Base-by-base conservation (phyloP, 148 eudicot species). In the Limonium bicolor region DNA sequence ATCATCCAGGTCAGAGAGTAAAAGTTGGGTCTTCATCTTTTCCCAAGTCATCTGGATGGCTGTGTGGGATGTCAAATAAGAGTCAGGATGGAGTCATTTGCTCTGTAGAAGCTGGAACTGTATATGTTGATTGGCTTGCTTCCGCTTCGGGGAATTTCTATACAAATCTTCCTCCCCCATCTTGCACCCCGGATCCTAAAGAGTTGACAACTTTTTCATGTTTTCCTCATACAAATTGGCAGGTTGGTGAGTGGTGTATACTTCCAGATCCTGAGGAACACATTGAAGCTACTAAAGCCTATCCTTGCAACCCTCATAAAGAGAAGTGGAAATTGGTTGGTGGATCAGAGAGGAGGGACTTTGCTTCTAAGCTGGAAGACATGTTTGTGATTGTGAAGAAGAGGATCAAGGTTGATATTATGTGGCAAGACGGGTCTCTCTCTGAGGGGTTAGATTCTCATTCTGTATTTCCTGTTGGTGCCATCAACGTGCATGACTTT, bases 1-100 rank as follows among this genome's bases (percentile, higher is more conserved):
- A 78, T 61, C 86, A 81, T 49, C 95, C 94, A 12, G 95, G 99
- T 38, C 99, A 85, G 50, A 76, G 78, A 61, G 88, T 85, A 40
- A 61, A 52, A 37, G 52, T 77, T 31, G 70, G 61, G 54, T 68
- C 59, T 8, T 54, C 69, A 13, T 52, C 62, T 27, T 60, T 33
- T 25, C 59, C 90, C 26, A 66, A 51, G 27, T 62, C 93, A 45
- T 18, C 75, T 20, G 59, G 77, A 49, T 92, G 95, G 99, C 50
- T 85, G 31, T 76, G 88, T 60, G 81, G 94, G 11, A 54, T 61
- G 28, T 54, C 73, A 30, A 70, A 74, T 26, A 68, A 65, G 16
- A 78, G 55, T 48, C 54, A 69, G 37, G 76, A 81, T 55, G 99
- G 95, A 50, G 71, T 74, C 15, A 56, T 92, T 29, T 61, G 51